Evolutionary conservation across 2,329 filamentous ascomycete genomes (phyloP).

Genomic region (Cytospora mali): DNA sequence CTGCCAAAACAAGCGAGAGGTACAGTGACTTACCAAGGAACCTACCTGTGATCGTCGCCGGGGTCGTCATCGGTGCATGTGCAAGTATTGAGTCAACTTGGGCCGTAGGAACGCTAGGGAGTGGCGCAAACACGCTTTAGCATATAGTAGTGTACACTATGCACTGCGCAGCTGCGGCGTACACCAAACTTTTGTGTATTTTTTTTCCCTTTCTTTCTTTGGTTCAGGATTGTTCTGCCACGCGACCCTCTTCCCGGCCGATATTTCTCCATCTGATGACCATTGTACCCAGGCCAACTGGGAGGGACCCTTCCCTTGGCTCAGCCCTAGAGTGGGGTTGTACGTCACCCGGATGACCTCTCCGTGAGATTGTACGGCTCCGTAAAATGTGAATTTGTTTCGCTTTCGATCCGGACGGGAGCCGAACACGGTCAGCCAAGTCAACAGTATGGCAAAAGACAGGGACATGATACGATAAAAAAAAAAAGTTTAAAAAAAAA

Average conservation of each 20-base stretch:
- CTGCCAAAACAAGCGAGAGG: neutral
- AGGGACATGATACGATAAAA: constrained; percentile 3
- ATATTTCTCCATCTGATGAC: constrained; percentile 7
- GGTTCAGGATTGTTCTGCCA: constrained; percentile 9
- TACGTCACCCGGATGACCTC: constrained; percentile 26
- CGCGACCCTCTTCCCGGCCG: constrained; percentile 9
- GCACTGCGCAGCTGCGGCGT: constrained; percentile 2
- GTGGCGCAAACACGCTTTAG: constrained; percentile 16
- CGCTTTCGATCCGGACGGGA: constrained; percentile 17
- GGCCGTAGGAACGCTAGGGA: constrained; percentile 17
- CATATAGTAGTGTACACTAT: no score
- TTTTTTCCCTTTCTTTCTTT: neutral
- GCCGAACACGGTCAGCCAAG: constrained; percentile 14
- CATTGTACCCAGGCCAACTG: constrained; percentile 6
- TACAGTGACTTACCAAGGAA: constrained; percentile 18
- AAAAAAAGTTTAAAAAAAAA: neutral
- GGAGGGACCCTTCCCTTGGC: neutral
- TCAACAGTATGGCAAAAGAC: constrained; percentile 9
- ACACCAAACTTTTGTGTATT: constrained; percentile 18
- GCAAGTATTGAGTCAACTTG: constrained; percentile 10
- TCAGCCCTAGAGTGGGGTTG: constrained; percentile 26
- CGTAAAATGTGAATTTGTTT: neutral
- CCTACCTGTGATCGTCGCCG: constrained; percentile 13
- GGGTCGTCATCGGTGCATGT: constrained; percentile 10
- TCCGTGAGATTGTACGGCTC: neutral